Base-by-base conservation (phyloP, 306 rosid genomes). In the Prunus kanzakura region DNA sequence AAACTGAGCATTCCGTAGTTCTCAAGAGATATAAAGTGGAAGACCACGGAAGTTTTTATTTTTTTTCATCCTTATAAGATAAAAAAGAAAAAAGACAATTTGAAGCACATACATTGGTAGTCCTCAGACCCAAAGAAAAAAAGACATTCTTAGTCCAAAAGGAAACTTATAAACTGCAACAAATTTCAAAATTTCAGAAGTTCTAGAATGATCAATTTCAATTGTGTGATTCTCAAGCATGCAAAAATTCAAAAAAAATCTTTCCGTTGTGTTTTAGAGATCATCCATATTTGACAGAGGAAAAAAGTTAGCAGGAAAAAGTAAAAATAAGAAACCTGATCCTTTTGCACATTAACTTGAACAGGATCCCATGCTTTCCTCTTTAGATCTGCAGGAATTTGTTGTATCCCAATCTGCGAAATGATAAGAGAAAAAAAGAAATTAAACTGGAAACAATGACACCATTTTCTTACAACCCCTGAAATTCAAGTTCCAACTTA, bases 381-480 rank as follows among this genome's bases (percentile, higher is more conserved):
- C 84, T 82, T 87, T 78, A 88, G 64, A 71, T 90, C 93, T 67
- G 57, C 86, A 20, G 92, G 95, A 74, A 71, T 80, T 60, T 85
- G 76, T 66, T 87, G 89, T 77, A 91, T 83, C 78, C 98, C 98
- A 79, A 87, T 89, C 98, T 95, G 95, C 76, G 79, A 76, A 64
- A 85, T 74, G 43, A 63, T 11, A 75, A 74, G 62, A 41, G 52
- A 22, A 61, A 82, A 61, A 82, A 20, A 47, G 65, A 62, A 64
- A 73, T 68, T 32, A 62, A 77, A 61, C 80, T 38, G 50, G 58
- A 79, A 72, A 72, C 27, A 70, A 69, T 41, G 78, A 50, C 20
- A 45, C 35, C 35, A 35, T 20, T 51, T 76, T 67, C 27, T 52
- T 38, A 6, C 51, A 35, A 65, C 29, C 32, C 29, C n/a, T 15